Base-by-base conservation (phyloP, 2,329 filamentous ascomycete species). In the Penicillium sclerotigenum region DNA sequence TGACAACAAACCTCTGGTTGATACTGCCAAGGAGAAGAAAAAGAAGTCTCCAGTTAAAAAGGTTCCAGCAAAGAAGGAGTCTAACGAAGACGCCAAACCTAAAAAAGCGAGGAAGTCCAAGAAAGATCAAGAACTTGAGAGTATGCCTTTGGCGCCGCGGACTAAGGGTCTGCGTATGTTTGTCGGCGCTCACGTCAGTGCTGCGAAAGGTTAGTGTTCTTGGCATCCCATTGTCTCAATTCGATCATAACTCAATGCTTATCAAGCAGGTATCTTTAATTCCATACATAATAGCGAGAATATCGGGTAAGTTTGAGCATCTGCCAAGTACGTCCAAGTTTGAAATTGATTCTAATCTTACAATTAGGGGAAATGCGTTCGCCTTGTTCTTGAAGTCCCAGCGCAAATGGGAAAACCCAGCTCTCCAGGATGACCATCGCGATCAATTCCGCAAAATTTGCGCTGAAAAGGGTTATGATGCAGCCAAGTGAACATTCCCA, bases 321-420 rank as follows among this genome's bases (percentile, higher is more conserved):
- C 22, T 18, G 29, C 1, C 1, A 9, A 20, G 36, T 9, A 11
- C 10, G 20, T n/a, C 11, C n/a, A n/a, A 8, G 9, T 9, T 20
- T 46, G 5, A 46, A 24, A 3, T 20, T 58, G 31, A 52, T 20
- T 33, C 43, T 53, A 50, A 51, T 34, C 4, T 9, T 14, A n/a
- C 18, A 8, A 68, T 60, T 47, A 81, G 92, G 51, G 92, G 89
- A 60, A 99, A 97, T 71, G 86, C 92, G 10, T 96, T 97, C 65
- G 94, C 94, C 4, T 80, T 97, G 20, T 99, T 99, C 77, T 82
- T 99, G 65, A 97, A 97, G 72, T 96, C 90, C 0, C 94, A 99
- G 73, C 87, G 92, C 53, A 97, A 96, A 78, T 99, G 94, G 94
- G 81, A 84, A 28, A 95, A 88, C 67, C 90, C 92, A 9, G 83